Base-by-base conservation (phyloP, 2,329 filamentous ascomycete species). In the Ceratocystis colombiana region DNA sequence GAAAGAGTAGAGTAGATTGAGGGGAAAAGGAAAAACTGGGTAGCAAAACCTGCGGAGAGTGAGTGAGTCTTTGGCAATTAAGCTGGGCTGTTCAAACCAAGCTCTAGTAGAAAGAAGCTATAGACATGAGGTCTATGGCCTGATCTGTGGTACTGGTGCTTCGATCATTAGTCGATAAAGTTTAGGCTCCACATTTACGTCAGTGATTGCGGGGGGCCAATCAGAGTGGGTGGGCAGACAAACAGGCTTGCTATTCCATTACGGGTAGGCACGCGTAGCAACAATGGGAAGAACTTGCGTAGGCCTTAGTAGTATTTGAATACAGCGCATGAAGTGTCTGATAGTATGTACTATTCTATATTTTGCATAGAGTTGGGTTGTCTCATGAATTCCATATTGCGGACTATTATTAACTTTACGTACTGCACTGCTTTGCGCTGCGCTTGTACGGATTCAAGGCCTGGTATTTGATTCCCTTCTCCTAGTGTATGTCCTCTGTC, bases 401-500 rank as follows among this genome's bases (percentile, higher is more conserved):
- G 10, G 37, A 10, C 10, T 41, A 15, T 41, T 41, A 41, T 41
- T 15, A 41, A 12, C 37, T 15, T 4, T 41, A 2, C 10, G 12
- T 15, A 41, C 37, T 12, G 3, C 12, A 15, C 37, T 41, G 10
- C 37, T 15, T 41, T 41, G 37, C 8, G 37, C 10, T 4, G 10
- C 37, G 12, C 37, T 41, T 41, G 37, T 41, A 12, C 10, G 46
- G n/a, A 50, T 50, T 5, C 20, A 20, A 5, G 8, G 48, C 20
- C 17, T 8, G 46, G n/a, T 5, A 25, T 53, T 28, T 10, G 22
- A 6, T 28, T 17, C 6, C 5, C 8, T 25, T 53, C 10, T 10
- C 17, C 22, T 15, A 59, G 55, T 37, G 8, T 15, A 68, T 69
- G 70, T 84, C 77, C 67, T 75, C 73, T 64, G 87, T 71, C 66